phyloP scores from a whole-genome alignment of 805 yeast genomes.

The Ogataea chonburiensis region DNA sequence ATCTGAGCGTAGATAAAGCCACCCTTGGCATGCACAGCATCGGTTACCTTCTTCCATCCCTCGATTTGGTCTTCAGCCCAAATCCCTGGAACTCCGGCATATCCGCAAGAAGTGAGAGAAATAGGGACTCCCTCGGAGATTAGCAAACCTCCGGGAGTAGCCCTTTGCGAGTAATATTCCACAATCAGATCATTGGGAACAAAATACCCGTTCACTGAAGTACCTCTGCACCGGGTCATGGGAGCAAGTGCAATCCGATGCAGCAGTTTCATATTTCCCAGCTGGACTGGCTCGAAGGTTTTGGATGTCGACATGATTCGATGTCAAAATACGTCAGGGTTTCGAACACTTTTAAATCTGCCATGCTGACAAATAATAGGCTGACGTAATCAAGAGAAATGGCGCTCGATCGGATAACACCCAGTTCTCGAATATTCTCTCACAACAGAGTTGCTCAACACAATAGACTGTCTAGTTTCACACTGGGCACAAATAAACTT shows the following conservation, averaged over 20 bases:
- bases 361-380: no score
- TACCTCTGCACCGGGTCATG: slow-evolving; percentile 44
- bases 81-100: slow-evolving; percentile 47
- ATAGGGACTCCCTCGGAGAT: slow-evolving; percentile 57
- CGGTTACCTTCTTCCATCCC: slow-evolving; percentile 47
- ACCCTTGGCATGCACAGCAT: slow-evolving; percentile 47
- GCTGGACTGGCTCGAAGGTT: slow-evolving; percentile 34
- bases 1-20: slow-evolving; percentile 47
- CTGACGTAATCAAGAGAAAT: no score
- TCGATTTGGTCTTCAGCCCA: slow-evolving; percentile 44
- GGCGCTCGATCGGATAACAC: no score
- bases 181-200: slow-evolving; percentile 43
- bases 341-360: no score
- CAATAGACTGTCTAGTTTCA: no score
- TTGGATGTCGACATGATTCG: background rate
- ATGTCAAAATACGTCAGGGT: no score
- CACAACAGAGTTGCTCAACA: no score
- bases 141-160: slow-evolving; percentile 57
- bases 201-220: slow-evolving; percentile 24
- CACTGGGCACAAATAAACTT: no score
- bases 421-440: no score
- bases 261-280: slow-evolving; percentile 36
- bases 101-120: slow-evolving; percentile 42
- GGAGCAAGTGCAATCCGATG: slow-evolving; percentile 50
- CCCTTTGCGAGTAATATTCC: slow-evolving; percentile 54